phyloP scores from a whole-genome alignment of 768 basidiomycete species.

The Neoboletus subvelutipes region DNA sequence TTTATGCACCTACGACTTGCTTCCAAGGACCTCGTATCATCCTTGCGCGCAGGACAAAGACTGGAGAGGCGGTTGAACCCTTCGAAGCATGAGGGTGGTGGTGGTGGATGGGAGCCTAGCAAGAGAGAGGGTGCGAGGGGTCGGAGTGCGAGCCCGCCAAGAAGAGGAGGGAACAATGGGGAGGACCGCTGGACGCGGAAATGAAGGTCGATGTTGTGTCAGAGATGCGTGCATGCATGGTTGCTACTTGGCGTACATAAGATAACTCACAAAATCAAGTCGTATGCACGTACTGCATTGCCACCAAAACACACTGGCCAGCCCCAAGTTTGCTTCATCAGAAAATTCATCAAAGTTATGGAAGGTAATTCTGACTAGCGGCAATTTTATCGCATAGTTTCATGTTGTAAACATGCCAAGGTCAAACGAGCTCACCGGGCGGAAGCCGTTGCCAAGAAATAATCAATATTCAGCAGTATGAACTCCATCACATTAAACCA shows the following conservation, averaged over 20 bases:
- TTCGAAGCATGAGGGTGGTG: slow-evolving; percentile 57
- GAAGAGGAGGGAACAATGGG: slow-evolving; percentile 60
- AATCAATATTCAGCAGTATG: background rate
- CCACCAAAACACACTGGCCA: background rate
- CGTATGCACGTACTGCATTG: background rate
- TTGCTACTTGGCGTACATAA: background rate
- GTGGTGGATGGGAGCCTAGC: slow-evolving; percentile 82
- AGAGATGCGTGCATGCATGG: background rate
- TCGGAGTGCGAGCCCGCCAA: slow-evolving; percentile 72
- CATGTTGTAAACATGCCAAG: background rate
- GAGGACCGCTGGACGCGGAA: slow-evolving; percentile 80
- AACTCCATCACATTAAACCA: slow-evolving; percentile 46
- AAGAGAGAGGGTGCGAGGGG: slow-evolving; percentile 64
- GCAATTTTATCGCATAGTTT: background rate
- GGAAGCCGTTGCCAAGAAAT: background rate
- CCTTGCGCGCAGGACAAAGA: slow-evolving; percentile 78
- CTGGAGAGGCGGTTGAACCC: slow-evolving; percentile 79
- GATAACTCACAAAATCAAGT: background rate
- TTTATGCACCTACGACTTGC: slow-evolving; percentile 96
- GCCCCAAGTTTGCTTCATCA: background rate
- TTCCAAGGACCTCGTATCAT: slow-evolving; percentile 77
- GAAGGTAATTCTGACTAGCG: background rate
- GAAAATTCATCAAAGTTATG: background rate
- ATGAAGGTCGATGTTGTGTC: slow-evolving; percentile 19
- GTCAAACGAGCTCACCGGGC: background rate